Conservation (phyloP, 306 rosid genomes). For the Quercus dentata region DNA sequence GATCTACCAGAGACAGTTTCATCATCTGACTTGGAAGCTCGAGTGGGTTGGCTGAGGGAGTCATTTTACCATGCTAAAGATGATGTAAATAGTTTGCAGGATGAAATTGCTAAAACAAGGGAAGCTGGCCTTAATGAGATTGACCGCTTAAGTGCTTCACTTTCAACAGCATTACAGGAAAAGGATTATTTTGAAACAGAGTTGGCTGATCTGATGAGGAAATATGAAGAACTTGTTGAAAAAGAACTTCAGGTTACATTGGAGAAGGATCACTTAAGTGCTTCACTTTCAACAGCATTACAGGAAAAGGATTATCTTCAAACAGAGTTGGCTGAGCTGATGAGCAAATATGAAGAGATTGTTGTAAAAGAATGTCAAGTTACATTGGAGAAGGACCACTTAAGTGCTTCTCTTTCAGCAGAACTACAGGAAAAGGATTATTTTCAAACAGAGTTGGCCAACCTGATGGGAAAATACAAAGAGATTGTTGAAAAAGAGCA, state of each 20-base stretch:
- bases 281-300: conserved; percentile 51
- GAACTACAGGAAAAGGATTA: conserved; percentile 64
- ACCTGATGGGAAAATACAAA: conserved; percentile 45
- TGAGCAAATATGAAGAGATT: conserved; percentile 43
- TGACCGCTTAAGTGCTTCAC: conserved; percentile 53
- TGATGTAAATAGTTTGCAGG: conserved; percentile 39
- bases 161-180: conserved; percentile 58
- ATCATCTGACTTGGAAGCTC: conserved; percentile 65
- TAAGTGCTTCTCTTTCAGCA: conserved; percentile 54
- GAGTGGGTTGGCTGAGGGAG: conserved; percentile 64
- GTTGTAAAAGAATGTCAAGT: conserved; percentile 45
- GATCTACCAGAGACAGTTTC: conserved; percentile 70
- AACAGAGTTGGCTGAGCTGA: conserved; percentile 61
- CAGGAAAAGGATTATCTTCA: conserved; percentile 71
- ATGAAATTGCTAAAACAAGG: conserved; percentile 53
- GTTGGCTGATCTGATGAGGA: conserved; percentile 51
- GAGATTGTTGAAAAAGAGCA: conserved; percentile 53
- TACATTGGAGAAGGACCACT: conserved; percentile 30
- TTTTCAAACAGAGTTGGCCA: conserved; percentile 61
- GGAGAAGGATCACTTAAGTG: conserved; percentile 48
- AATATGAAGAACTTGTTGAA: conserved; percentile 47
- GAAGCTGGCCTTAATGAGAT: conserved; percentile 52
- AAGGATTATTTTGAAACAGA: conserved; percentile 63
- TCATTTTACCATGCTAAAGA: conserved; percentile 52
- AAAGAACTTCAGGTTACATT: conserved; percentile 47